phyloP scores from a whole-genome alignment of 768 basidiomycete species.

The Termitomyces sp. region DNA sequence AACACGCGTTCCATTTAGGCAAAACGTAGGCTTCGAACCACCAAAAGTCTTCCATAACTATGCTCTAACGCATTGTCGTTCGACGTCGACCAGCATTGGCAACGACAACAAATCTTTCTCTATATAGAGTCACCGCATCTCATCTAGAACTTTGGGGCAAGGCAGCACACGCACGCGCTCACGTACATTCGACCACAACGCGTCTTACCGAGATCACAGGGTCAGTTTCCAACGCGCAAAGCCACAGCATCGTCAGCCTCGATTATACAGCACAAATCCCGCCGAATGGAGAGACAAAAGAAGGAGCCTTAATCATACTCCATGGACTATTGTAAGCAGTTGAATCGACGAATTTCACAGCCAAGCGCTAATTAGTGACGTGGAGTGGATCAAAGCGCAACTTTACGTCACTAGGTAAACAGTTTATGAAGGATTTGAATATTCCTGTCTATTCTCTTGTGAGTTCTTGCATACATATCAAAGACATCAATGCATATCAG shows the following conservation, averaged over 20 bases:
- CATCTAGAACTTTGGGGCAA: neutral
- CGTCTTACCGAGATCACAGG: neutral
- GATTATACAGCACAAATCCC: slow-evolving; percentile 14
- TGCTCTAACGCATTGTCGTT: neutral
- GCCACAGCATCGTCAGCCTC: slow-evolving; percentile 9
- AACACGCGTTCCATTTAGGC: too few species aligned
- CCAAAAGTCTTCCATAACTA: neutral
- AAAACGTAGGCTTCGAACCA: too few species aligned
- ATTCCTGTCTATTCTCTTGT: slow-evolving; percentile 67
- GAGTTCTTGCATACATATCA: neutral
- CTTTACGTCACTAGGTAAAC: slow-evolving; percentile 72
- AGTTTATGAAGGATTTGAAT: slow-evolving; percentile 51
- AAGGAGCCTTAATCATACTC: slow-evolving; percentile 44
- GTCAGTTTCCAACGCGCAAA: neutral
- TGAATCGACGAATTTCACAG: neutral
- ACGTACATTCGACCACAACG: neutral
- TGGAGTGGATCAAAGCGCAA: slow-evolving; percentile 79
- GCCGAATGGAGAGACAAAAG: slow-evolving; percentile 18
- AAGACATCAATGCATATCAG: neutral
- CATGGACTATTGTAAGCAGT: slow-evolving; percentile 53
- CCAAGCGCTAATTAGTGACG: neutral
- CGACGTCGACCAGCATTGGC: neutral
- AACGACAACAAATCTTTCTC: neutral
- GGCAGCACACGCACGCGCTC: neutral
- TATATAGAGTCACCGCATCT: neutral